A percentile compares a stretch with the other conserved stretches of the same genome.
phyloP scores from a whole-genome alignment of 306 rosid species.

The Dalbergia oliveri region DNA sequence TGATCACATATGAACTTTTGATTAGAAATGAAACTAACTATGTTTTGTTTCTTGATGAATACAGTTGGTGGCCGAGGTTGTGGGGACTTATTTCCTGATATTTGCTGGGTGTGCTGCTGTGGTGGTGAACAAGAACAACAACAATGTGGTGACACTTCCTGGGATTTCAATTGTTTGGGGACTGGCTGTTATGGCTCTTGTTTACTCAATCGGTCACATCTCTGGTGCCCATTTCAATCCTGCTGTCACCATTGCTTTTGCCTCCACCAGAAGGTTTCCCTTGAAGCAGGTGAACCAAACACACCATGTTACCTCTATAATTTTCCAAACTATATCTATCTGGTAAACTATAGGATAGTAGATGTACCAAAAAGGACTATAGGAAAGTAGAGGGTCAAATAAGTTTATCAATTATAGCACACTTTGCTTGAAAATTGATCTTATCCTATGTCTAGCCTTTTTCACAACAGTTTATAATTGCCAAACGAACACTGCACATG shows the following conservation, averaged over 20 bases:
- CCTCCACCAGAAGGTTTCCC: conserved; percentile 72
- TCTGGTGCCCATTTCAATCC: conserved; percentile 97
- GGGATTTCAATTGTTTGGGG: conserved; percentile 89
- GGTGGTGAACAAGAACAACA: conserved; percentile 62
- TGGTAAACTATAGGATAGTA: not conserved
- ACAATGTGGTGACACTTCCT: conserved; percentile 62
- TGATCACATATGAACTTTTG: not conserved
- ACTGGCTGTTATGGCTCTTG: conserved; percentile 68
- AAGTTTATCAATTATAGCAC: conserved; percentile 6
- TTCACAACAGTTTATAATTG: conserved; percentile 4
- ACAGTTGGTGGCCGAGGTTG: conserved; percentile 79
- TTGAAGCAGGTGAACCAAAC: conserved; percentile 68
- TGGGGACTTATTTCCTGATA: conserved; percentile 85
- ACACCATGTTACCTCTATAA: conserved; percentile 1
- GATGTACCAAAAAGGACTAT: not conserved
- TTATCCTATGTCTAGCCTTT: too few relatives aligned
- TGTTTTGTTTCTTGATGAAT: conserved; percentile 22
- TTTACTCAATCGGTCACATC: conserved; percentile 86
- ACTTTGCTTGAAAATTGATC: conserved; percentile 2
- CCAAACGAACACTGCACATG: conserved; percentile 3
- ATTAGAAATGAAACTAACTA: not conserved
- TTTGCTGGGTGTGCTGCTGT: conserved; percentile 86
- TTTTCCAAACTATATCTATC: not conserved
- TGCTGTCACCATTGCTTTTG: conserved; percentile 87
- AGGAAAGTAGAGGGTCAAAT: conserved; percentile 35